Evolutionary conservation across 1,284 basidiomycete species (phyloP).

Genomic region (Peniophora sp.): DNA sequence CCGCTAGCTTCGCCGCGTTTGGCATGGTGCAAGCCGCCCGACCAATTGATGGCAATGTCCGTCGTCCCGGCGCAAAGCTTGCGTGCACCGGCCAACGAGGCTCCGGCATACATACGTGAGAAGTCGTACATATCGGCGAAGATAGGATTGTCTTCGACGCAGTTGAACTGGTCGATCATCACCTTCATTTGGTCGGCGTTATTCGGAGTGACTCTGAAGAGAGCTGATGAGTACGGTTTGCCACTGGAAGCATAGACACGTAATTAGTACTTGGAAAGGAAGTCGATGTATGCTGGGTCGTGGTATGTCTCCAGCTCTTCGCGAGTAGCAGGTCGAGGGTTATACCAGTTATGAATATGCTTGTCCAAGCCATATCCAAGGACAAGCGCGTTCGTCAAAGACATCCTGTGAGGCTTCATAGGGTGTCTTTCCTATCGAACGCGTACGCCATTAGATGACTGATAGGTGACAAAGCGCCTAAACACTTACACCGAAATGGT

Average conservation of each 20-base stretch:
- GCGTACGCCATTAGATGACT: constrained; percentile 1
- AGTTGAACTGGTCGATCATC: constrained; percentile 79
- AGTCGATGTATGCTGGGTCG: constrained; percentile 92
- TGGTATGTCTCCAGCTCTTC: constrained; percentile 91
- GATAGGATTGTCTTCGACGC: constrained; percentile 91
- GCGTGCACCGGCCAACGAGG: constrained; percentile 82
- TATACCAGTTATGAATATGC: constrained; percentile 88
- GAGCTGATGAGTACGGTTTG: constrained; percentile 1
- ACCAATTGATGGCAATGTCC: constrained; percentile 98
- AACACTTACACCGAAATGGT: constrained; percentile 83
- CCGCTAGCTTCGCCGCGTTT: constrained; percentile 95
- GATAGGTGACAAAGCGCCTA: neutral
- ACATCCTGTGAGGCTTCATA: constrained; percentile 96
- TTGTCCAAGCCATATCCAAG: constrained; percentile 96
- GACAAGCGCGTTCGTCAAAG: constrained; percentile 92
- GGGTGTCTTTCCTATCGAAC: constrained; percentile 82
- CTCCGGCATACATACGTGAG: constrained; percentile 87
- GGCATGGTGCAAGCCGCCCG: constrained; percentile 91
- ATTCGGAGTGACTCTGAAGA: constrained; percentile 68
- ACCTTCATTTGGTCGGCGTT: constrained; percentile 70
- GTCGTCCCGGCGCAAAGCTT: constrained; percentile 82
- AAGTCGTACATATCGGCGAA: constrained; percentile 92
- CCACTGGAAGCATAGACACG: neutral
- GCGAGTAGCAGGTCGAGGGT: constrained; percentile 83
- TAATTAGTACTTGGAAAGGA: constrained; percentile 71